Evolutionary conservation across 1,284 basidiomycete genomes (phyloP).

Genomic region (Pascua sp.): DNA sequence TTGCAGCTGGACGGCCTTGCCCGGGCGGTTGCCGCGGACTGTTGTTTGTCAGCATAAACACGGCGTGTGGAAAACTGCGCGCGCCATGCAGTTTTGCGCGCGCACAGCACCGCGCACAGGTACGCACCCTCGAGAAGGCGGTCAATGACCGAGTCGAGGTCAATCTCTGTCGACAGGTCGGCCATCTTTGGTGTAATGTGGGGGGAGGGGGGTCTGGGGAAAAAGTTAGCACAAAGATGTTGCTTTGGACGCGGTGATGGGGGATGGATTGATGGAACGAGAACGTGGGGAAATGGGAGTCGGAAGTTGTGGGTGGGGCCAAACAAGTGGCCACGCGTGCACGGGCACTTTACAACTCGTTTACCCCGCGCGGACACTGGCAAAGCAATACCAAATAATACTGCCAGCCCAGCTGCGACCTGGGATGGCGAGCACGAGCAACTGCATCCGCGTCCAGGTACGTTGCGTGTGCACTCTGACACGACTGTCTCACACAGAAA

Average conservation of each 20-base stretch:
- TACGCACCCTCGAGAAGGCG: constrained; percentile 86
- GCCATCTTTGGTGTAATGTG: constrained; percentile 43
- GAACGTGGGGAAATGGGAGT: not conserved
- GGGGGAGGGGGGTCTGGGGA: constrained; percentile 1
- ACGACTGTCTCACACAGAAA: too few species aligned
- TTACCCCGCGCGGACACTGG: too few species aligned
- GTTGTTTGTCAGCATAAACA: not conserved
- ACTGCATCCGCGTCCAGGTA: too few species aligned
- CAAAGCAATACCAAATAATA: too few species aligned
- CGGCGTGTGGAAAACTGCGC: too few species aligned
- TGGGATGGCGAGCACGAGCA: too few species aligned
- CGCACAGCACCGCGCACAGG: not conserved
- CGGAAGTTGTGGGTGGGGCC: not conserved
- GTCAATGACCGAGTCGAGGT: constrained; percentile 97
- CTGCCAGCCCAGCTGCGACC: too few species aligned
- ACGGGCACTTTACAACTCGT: not conserved
- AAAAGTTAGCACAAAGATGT: not conserved
- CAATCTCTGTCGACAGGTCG: constrained; percentile 65
- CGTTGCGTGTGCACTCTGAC: too few species aligned
- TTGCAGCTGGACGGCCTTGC: constrained; percentile 59
- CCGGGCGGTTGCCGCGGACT: constrained; percentile 60
- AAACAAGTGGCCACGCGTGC: not conserved
- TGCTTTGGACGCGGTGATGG: not conserved
- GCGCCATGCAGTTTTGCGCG: too few species aligned
- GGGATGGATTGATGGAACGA: not conserved